Evolutionary conservation across 1,139 yeast species (phyloP).

Genomic region (Pneumocystis jirovecii): DNA sequence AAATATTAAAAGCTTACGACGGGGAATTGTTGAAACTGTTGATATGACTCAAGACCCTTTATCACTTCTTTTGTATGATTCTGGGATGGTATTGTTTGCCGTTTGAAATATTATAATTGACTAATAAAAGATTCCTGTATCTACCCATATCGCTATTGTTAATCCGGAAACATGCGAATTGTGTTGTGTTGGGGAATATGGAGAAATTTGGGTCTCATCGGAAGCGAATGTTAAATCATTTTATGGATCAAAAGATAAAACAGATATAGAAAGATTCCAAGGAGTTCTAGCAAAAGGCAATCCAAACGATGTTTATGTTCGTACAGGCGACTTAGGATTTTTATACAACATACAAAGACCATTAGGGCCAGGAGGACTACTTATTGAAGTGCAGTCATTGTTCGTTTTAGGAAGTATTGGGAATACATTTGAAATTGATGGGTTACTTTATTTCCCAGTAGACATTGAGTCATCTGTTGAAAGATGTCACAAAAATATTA

Average conservation of each 20-base stretch:
- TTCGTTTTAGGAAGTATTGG: constrained; percentile 76
- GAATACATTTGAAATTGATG: constrained; percentile 82
- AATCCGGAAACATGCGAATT: constrained; percentile 75
- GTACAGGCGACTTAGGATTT: constrained; percentile 93
- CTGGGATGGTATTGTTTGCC: constrained; percentile 68
- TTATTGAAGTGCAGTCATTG: constrained; percentile 56
- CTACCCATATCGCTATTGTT: constrained; percentile 85
- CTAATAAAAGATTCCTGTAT: constrained; percentile 38
- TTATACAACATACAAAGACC: constrained; percentile 51
- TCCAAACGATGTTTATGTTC: constrained; percentile 45
- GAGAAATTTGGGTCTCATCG: constrained; percentile 92
- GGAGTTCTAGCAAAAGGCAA: constrained; percentile 52
- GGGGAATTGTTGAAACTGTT: constrained; percentile 70
- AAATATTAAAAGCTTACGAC: constrained; percentile 77
- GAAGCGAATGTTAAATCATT: constrained; percentile 63
- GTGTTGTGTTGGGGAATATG: constrained; percentile 86
- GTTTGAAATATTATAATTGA: neutral
- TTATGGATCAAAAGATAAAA: constrained; percentile 35
- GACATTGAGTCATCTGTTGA: constrained; percentile 73
- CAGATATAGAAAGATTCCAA: constrained; percentile 36
- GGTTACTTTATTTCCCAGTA: constrained; percentile 76
- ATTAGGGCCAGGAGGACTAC: constrained; percentile 29
- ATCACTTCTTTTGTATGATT: constrained; percentile 71
- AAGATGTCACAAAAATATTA: constrained; percentile 44
- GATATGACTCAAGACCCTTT: constrained; percentile 37